Evolutionary conservation across 1,284 basidiomycete genomes (phyloP).

Genomic region (Pseudozyma sp.): DNA sequence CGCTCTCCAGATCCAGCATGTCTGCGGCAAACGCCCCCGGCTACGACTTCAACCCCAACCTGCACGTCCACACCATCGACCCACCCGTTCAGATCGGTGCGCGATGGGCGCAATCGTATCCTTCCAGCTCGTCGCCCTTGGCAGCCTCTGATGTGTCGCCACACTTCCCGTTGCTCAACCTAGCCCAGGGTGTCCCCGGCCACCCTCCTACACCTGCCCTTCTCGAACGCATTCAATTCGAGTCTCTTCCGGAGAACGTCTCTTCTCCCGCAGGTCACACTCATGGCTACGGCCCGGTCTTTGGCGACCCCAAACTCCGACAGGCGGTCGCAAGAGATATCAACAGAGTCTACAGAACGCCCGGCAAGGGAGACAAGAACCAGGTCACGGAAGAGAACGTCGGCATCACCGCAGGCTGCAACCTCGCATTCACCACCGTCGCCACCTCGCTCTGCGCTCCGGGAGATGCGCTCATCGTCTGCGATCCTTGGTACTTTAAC

Average conservation of each 20-base stretch:
- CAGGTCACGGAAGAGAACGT: conserved; percentile 58
- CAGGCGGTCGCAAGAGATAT: conserved; percentile 77
- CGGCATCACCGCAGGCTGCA: conserved; percentile 76
- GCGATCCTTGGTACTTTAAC: conserved; percentile 75
- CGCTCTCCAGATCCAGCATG: conserved; percentile 12
- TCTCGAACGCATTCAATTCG: conserved; percentile 38
- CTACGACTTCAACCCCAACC: conserved; percentile 44
- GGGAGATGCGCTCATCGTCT: conserved; percentile 82
- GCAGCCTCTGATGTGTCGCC: conserved; percentile 18
- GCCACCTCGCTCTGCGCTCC: conserved; percentile 77
- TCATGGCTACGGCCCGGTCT: conserved; percentile 77
- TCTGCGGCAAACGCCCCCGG: conserved; percentile 13
- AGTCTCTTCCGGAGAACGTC: conserved; percentile 23
- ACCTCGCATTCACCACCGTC: conserved; percentile 78
- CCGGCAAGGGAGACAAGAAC: conserved; percentile 69
- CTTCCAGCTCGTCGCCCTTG: conserved; percentile 29
- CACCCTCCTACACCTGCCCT: conserved; percentile 42
- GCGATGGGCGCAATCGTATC: conserved; percentile 46
- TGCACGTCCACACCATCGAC: conserved; percentile 37
- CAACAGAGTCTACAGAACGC: conserved; percentile 74
- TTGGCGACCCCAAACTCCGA: conserved; percentile 76
- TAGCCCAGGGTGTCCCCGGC: conserved; percentile 62
- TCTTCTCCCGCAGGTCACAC: conserved; percentile 47
- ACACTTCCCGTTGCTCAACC: conserved; percentile 49
- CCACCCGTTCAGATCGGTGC: conserved; percentile 52